Conservation (phyloP, 2,329 filamentous ascomycete genomes). For the Fusarium metavorans region DNA sequence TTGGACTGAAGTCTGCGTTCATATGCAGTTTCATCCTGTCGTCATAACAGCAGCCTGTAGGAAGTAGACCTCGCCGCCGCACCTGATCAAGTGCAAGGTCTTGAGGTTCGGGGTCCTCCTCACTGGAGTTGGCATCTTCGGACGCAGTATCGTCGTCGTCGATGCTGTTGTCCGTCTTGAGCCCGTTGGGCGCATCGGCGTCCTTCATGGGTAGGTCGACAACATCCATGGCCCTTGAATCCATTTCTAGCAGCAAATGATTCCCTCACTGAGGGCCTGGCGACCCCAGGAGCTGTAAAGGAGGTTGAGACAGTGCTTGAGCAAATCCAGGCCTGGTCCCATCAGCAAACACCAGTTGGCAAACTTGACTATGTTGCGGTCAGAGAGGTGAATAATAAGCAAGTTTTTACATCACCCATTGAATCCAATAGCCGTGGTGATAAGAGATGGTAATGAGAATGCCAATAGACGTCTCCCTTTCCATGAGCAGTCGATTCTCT, state of each 20-base stretch:
- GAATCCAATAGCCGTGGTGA: neutral
- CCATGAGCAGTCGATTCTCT: slow-evolving; percentile 1
- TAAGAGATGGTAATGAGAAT: neutral
- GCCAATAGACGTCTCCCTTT: slow-evolving; percentile 10
- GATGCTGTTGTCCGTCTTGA: slow-evolving; percentile 33
- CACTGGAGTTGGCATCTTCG: slow-evolving; percentile 51
- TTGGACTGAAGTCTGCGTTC: slow-evolving; percentile 79
- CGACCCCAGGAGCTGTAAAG: slow-evolving; percentile 34
- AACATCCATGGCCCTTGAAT: slow-evolving; percentile 53
- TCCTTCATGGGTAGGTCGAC: slow-evolving; percentile 60
- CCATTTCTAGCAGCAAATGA: slow-evolving; percentile 13
- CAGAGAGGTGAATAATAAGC: neutral
- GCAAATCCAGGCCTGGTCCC: neutral
- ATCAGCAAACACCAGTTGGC: neutral
- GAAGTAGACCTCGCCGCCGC: slow-evolving; percentile 63
- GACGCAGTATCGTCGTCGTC: slow-evolving; percentile 51
- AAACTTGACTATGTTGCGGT: slow-evolving; percentile 10
- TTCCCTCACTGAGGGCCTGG: slow-evolving; percentile 30
- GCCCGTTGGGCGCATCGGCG: slow-evolving; percentile 48
- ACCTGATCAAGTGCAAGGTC: slow-evolving; percentile 54
- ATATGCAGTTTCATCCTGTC: slow-evolving; percentile 95
- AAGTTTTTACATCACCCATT: neutral
- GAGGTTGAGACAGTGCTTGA: slow-evolving; percentile 1
- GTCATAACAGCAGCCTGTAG: slow-evolving; percentile 89
- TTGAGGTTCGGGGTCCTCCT: slow-evolving; percentile 52